Evolutionary conservation across 176 grass and related monocot genomes (phyloP).

Genomic region (Musa troglodytarum): DNA sequence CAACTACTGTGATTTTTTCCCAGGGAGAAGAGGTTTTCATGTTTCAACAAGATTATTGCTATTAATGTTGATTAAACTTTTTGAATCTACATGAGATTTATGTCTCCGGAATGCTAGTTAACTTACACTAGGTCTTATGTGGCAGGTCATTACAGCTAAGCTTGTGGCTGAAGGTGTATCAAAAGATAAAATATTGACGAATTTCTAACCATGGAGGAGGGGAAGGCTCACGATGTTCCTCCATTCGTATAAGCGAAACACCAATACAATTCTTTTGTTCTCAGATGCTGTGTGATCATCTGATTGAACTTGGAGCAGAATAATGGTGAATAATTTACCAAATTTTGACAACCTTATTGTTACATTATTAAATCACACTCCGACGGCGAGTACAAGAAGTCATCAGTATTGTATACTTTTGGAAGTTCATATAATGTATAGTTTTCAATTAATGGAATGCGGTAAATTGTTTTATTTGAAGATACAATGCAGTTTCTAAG

Average conservation of each 20-base stretch:
- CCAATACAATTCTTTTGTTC: background rate
- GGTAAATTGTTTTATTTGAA: too few species aligned
- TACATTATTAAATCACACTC: background rate
- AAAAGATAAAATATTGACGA: slow-evolving; percentile 66
- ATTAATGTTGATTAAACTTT: slow-evolving; percentile 7
- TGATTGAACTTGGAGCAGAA: background rate
- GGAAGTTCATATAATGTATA: too few species aligned
- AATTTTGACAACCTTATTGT: background rate
- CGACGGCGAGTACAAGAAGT: too few species aligned
- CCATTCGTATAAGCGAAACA: background rate
- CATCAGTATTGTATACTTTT: too few species aligned
- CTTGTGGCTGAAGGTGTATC: slow-evolving; percentile 61
- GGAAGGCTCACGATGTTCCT: background rate
- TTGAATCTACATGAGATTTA: slow-evolving; percentile 4
- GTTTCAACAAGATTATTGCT: background rate
- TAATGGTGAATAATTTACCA: background rate
- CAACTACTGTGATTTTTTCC: background rate
- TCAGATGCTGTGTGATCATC: background rate
- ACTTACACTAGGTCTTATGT: background rate
- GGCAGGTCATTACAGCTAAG: slow-evolving; percentile 62
- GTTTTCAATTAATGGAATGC: too few species aligned
- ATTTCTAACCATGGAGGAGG: slow-evolving; percentile 29
- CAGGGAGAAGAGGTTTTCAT: background rate
- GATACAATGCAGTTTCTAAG: too few species aligned
- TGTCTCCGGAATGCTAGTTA: background rate